phyloP scores from a whole-genome alignment of 306 rosid species.

The Elaeagnus macrophylla region DNA sequence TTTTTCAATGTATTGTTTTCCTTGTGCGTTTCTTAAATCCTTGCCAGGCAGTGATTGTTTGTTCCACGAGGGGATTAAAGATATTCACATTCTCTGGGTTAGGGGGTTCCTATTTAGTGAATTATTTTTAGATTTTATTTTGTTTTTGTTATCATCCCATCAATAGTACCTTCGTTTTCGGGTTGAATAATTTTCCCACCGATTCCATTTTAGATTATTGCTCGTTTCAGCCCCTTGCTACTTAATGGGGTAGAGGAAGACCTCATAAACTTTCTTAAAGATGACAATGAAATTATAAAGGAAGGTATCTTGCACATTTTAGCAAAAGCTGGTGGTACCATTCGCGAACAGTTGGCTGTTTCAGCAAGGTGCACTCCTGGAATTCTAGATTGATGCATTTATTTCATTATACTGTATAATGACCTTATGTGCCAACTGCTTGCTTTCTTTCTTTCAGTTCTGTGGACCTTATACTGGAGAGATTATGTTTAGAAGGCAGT shows the following conservation, averaged over 20 bases:
- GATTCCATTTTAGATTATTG: constrained; percentile 52
- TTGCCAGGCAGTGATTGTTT: no score
- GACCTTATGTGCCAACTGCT: constrained; percentile 20
- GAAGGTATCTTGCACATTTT: constrained; percentile 75
- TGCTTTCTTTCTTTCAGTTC: constrained; percentile 54
- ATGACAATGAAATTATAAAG: constrained; percentile 62
- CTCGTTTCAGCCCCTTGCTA: constrained; percentile 79
- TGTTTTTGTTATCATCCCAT: no score
- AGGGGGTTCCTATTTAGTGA: no score
- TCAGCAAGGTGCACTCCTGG: constrained; percentile 58
- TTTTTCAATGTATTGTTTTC: no score
- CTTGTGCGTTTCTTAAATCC: no score
- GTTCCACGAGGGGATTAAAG: no score
- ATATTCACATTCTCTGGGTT: no score
- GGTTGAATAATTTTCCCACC: neutral
- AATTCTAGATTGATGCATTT: constrained; percentile 12
- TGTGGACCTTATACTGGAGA: constrained; percentile 81
- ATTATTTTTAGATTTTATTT: no score
- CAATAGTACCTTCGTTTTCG: neutral
- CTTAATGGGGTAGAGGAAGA: constrained; percentile 73
- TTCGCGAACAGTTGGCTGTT: constrained; percentile 70
- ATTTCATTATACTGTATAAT: constrained; percentile 2
- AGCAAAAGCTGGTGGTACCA: constrained; percentile 92
- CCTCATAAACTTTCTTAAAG: constrained; percentile 70
- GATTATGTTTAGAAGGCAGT: constrained; percentile 82